phyloP scores from a whole-genome alignment of 805 yeast species.

The Wickerhamomyces kurtzmanii region DNA sequence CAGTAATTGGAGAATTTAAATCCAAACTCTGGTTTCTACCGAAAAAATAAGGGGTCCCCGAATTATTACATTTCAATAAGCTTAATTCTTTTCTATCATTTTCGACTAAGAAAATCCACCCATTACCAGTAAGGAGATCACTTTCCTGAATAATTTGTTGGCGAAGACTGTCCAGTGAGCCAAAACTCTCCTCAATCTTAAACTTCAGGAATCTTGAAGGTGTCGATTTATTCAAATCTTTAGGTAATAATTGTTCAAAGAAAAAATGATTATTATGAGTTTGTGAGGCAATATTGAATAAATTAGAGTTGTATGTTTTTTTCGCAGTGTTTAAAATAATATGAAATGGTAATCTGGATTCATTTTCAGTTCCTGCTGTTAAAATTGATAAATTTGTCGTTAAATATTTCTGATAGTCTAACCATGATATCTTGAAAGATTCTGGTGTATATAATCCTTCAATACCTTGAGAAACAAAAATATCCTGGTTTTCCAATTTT shows the following conservation, averaged over 20 bases:
- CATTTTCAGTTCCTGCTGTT: conserved; percentile 74
- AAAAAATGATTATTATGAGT: conserved; percentile 89
- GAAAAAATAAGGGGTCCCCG: conserved; percentile 69
- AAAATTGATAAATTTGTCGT: conserved; percentile 50
- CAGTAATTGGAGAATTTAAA: conserved; percentile 60
- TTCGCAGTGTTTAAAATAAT: conserved; percentile 58
- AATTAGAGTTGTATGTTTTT: conserved; percentile 51
- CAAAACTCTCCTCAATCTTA: conserved; percentile 27
- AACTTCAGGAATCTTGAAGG: conserved; percentile 26
- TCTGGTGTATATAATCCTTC: conserved; percentile 52
- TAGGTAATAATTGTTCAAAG: conserved; percentile 45
- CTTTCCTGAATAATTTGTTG: conserved; percentile 6
- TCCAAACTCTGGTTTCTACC: conserved; percentile 66
- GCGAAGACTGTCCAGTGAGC: conserved; percentile 15
- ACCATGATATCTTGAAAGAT: conserved; percentile 74
- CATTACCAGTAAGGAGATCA: conserved; percentile 39
- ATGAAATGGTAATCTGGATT: conserved; percentile 66
- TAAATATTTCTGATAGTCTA: conserved; percentile 60
- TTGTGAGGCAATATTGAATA: conserved; percentile 86
- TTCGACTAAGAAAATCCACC: conserved; percentile 72
- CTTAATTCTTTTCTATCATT: conserved; percentile 46
- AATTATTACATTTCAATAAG: conserved; percentile 50
- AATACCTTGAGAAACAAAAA: conserved; percentile 38
- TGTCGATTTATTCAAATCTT: conserved; percentile 9
- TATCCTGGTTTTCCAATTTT: conserved; percentile 28